Base-by-base conservation (phyloP, 2,329 filamentous ascomycete genomes). In the Aspergillus sp. region DNA sequence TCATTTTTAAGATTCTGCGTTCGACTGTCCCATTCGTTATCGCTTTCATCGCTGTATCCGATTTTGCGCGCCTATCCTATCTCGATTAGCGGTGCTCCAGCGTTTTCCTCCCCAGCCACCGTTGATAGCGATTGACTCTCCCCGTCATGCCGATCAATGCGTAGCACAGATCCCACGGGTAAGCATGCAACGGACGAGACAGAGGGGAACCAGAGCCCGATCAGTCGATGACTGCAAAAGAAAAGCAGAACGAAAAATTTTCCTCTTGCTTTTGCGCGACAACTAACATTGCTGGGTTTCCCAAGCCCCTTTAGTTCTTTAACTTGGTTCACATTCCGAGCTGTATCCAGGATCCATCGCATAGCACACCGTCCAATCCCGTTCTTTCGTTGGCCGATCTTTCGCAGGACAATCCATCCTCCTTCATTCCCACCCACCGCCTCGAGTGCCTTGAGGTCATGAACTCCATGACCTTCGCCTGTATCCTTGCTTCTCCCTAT, bases 51-150 rank as follows among this genome's bases (percentile, higher is more conserved):
- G 18, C 26, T 41, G 52, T 55, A 30, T 26, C 17, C 18, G 42
- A 30, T 54, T 48, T 18, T 39, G 53, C 32, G 43, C 55, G 48
- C 57, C 45, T 58, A 45, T 50, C 30, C 55, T 39, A 32, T 52
- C 49, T 32, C 34, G 48, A 53, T 48, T 45, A 45, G 48, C 41
- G 24, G 53, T 50, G 42, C 20, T 50, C 36, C 18, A 43, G 43
- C 39, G 18, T 30, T 41, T 49, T 53, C 32, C 32, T 44, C 42
- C 62, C 64, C 65, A 67, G 65, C 65, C 65, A 65, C 65, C 62
- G 55, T 55, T 61, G 50, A 58, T 45, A 22, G 49, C 55, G 50
- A 43, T 18, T 51, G 24, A 57, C 55, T 39, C 22, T 48, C 49
- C 42, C 52, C 49, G 48, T 48, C 38, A 60, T 51, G 57, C 50